Evolutionary conservation across 192 early-diverging fungal species (phyloP), one percentile per base, ranked within the genome.

Genomic region (Coemansia sp.): DNA sequence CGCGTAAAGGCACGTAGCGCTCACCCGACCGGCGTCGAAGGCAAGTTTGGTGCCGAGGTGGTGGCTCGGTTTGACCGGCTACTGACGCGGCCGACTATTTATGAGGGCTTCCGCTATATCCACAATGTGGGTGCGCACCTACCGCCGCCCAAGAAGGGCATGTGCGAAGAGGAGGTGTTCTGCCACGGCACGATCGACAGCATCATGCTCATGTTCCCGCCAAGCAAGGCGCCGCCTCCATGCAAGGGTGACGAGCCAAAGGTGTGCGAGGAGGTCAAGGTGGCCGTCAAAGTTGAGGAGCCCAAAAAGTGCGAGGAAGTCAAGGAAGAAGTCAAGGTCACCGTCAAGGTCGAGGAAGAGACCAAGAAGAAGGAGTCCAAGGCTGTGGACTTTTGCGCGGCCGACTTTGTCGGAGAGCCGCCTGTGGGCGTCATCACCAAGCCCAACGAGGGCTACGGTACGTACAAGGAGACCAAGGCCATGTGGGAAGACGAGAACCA

Each of bases 11-110:
- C 67, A 17, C 85, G 90, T 37, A 47, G 64, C 59, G 79, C 87
- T 25, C 90, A 92, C 69, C 87, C 90, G 29, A 90, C 89, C 2
- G 85, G 88, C 32, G 90, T 92, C 21, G 79, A 86, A 48, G 89
- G 90, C 25, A 60, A 72, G 52, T 71, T 84, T 48, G 89, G 89
- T 2, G 71, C 86, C 3, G 74, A 83, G 57, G 82, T 92, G 23
- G 77, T 90, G n/a, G 71, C 79, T 19, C 80, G 83, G 5, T 92
- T 92, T 65, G 69, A 79, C 58, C 50, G 69, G 23, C 60, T 79
- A 55, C 62, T 83, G 60, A 75, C 76, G 25, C 66, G 73, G 5
- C 82, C 82, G 12, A 75, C 76, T 2, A 71, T 76, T 45, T 78
- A 83, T 69, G 82, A 83, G 67, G 76, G 82, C 24, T 75, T 83